Evolutionary conservation across 169 alveolate genomes (phyloP), one percentile per base, ranked within the genome.

Genomic region (Plasmodium vinckei): DNA sequence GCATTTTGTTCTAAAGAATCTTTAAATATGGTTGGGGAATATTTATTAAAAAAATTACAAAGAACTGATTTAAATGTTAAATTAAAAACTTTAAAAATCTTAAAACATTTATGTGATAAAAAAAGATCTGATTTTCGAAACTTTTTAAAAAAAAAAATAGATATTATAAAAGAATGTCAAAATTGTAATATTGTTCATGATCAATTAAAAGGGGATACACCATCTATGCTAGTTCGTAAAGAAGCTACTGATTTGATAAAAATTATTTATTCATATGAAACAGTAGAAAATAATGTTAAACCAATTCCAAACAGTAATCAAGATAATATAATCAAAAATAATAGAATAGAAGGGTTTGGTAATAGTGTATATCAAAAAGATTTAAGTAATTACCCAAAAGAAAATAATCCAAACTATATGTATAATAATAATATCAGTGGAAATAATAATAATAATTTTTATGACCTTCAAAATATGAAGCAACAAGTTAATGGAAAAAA

Each of bases 51-150:
- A 9, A 93, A 92, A 67, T 88, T 93, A 17, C 89, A 70, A 51
- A 67, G 95, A 44, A 88, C 84, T 47, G 96, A 93, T 46, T 87
- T 94, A 33, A 89, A 88, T 64, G 88, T 92, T 17, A 93, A 92
- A 70, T 51, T 89, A 87, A 93, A 93, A 73, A 89, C 94, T 53
- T 61, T 93, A 25, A 93, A 93, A 70, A 75, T 92, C 21, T 91
- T 93, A 47, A 93, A 93, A 56, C 88, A 87, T 87, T 72, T 93
- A 54, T 93, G 96, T 71, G 87, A 60, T 53, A 86, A 91, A 12
- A 79, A 79, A 23, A 42, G 89, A 79, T 42, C 72, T 23, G 89
- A 79, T 79, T 79, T 79, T 64, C 49, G 89, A 23, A 79, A 49
- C 10, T 79, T 79, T 65, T 9, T 79, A 65, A 79, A 79, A 68